Percentiles rank a stretch among this genome's conserved stretches.
Evolutionary conservation across 2,329 filamentous ascomycete genomes (phyloP).

Genomic region (Pseudogymnoascus sp.): DNA sequence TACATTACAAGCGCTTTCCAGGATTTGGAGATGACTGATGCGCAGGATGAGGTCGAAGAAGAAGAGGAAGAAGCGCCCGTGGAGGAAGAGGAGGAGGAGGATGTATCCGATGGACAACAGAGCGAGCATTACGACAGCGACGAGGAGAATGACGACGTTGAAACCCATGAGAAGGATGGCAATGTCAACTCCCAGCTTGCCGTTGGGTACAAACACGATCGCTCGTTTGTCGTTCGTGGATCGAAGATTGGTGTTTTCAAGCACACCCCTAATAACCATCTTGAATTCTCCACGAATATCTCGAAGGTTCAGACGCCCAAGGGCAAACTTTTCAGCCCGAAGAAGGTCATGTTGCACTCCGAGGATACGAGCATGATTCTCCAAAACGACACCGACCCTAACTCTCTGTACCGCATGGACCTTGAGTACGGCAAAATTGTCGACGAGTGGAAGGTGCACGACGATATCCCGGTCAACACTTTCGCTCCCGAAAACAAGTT

Average conservation of each 20-base stretch:
- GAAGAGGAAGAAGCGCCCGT: constrained; percentile 35
- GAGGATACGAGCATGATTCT: constrained; percentile 29
- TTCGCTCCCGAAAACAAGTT: constrained; percentile 98
- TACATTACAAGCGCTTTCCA: constrained; percentile 95
- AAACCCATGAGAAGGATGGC: constrained; percentile 59
- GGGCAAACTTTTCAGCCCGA: constrained; percentile 83
- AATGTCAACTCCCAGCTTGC: constrained; percentile 90
- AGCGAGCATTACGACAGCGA: constrained; percentile 69
- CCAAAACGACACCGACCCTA: constrained; percentile 54
- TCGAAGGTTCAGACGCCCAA: constrained; percentile 86
- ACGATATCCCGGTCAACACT: constrained; percentile 84
- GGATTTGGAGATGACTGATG: constrained; percentile 86
- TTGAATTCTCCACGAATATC: constrained; percentile 95
- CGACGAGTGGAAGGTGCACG: constrained; percentile 97
- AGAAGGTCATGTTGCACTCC: constrained; percentile 42
- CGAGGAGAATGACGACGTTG: constrained; percentile 71
- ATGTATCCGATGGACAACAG: constrained; percentile 52
- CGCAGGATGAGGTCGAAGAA: constrained; percentile 42
- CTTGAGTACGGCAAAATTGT: constrained; percentile 96
- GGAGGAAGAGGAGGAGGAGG: constrained; percentile 38
- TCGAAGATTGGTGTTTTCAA: constrained; percentile 99
- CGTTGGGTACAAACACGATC: constrained; percentile 93
- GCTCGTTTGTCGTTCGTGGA: constrained; percentile 92
- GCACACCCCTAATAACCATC: constrained; percentile 82
- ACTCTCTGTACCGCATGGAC: constrained; percentile 94